Evolutionary conservation across 108 stramenopile species (phyloP), one percentile per base, ranked within the genome.

Genomic region (Fragilariopsis cylindrus): DNA sequence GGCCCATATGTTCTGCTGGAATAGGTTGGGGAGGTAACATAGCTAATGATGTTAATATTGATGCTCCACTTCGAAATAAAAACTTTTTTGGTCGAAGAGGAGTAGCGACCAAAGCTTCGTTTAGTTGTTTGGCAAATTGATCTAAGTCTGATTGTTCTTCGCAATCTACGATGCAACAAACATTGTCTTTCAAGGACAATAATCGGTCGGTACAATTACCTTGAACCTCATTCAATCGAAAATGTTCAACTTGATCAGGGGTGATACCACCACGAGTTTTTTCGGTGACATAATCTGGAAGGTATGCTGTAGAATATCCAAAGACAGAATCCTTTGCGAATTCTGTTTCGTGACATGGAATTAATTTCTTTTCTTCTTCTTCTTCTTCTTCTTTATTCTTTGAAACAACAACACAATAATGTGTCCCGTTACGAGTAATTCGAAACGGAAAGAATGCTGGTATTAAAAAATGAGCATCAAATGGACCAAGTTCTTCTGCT

Each of bases 371-470:
- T 40, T 4, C 65, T 53, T 1, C 52, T 1, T 15, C 12, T 53
- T 53, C 12, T n/a, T 21, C 21, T 30, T 30, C 30, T 2, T 57
- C 57, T 9, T 7, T 2, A 42, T 62, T 62, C 41, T 18, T 57
- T 57, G 41, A 2, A 21, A 11, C 60, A 9, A 11, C 2, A 21
- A 84, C 16, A 21, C 84, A 74, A 67, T 84, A 87, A 57, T 87
- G 86, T 5, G 70, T 58, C 56, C 69, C 82, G 21, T 81, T 69
- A 4, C 71, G 68, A 39, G 86, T 87, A 30, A 78, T 62, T 49
- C 86, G 68, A 7, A 21, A 82, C 86, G 80, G 84, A 18, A 74
- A 55, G 69, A 87, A 87, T 69, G 76, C 79, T n/a, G 86, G 86
- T 19, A 70, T 77, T 48, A 87, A 47, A 66, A 73, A 47, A 43